Conservation (phyloP, 31 red algal genomes). For the Asparagopsis taxiformis region DNA sequence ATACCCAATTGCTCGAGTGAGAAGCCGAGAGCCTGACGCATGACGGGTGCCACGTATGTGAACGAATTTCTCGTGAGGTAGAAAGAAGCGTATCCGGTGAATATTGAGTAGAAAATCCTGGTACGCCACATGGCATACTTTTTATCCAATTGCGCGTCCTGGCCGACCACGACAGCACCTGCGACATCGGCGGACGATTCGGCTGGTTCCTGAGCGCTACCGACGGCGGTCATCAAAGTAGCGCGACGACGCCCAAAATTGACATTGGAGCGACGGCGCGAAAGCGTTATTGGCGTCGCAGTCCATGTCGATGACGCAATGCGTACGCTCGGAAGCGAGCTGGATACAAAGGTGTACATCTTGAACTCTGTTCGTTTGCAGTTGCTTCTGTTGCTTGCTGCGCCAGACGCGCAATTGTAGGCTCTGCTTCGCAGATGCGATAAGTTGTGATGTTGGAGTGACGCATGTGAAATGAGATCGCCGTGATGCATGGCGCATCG, state of each 20-base stretch:
- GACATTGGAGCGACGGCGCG: not conserved
- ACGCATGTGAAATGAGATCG: too few relatives aligned
- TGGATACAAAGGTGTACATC: too few relatives aligned
- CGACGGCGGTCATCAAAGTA: slow-evolving; percentile 8
- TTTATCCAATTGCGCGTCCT: slow-evolving; percentile 39
- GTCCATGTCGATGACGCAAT: too few relatives aligned
- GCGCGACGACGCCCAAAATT: not conserved
- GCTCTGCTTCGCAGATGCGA: too few relatives aligned
- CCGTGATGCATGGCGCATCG: too few relatives aligned
- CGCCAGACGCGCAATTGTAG: too few relatives aligned
- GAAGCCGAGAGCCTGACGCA: slow-evolving; percentile 85
- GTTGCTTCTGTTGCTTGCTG: too few relatives aligned
- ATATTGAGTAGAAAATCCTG: slow-evolving; percentile 97
- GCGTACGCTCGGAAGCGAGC: too few relatives aligned
- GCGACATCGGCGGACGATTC: slow-evolving; percentile 3
- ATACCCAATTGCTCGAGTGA: slow-evolving; percentile 93
- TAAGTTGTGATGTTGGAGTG: too few relatives aligned
- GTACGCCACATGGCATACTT: slow-evolving; percentile 79
- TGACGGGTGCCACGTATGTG: slow-evolving; percentile 90
- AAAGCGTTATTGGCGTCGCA: not conserved
- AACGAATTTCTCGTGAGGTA: slow-evolving; percentile 97
- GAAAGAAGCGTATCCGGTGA: slow-evolving; percentile 93
- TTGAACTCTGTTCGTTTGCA: too few relatives aligned
- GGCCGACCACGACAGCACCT: too few relatives aligned
- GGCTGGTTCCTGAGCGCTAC: slow-evolving; percentile 13